Conservation (phyloP, 2,329 filamentous ascomycete species). For the Cercospora beticola region DNA sequence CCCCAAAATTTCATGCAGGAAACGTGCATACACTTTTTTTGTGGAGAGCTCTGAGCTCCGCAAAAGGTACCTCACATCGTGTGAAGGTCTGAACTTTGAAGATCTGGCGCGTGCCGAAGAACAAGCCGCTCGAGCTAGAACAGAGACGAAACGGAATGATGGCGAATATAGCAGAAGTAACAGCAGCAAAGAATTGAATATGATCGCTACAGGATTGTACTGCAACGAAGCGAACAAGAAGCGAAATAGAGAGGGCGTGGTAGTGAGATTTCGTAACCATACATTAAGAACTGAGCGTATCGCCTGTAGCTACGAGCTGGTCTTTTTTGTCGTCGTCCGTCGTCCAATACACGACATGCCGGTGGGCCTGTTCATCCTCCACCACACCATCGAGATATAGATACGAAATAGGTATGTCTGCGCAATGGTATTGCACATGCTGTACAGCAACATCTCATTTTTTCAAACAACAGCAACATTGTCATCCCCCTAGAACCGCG, state of each 20-base stretch:
- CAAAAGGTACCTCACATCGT: not conserved
- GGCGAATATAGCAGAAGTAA: not conserved
- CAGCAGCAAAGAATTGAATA: not conserved
- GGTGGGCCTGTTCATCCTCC: not conserved
- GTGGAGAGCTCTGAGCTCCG: not conserved
- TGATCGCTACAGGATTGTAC: not conserved
- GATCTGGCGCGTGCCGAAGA: not conserved
- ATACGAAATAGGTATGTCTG: not conserved
- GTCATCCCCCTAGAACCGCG: not conserved
- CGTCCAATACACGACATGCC: not conserved
- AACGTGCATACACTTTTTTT: not conserved
- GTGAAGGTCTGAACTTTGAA: not conserved
- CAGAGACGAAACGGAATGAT: too few relatives aligned
- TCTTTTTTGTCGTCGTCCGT: not conserved
- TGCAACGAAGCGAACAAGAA: not conserved
- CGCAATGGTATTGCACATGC: not conserved
- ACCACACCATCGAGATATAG: not conserved
- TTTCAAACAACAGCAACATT: not conserved
- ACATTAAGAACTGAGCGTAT: not conserved
- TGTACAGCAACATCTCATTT: constrained; percentile 1
- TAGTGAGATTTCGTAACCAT: not conserved
- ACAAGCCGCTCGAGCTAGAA: not conserved
- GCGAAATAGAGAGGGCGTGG: not conserved
- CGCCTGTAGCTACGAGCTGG: not conserved
- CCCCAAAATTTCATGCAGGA: not conserved